Evolutionary conservation across 495 filamentous ascomycete species (phyloP).

Genomic region (Trichoderma asperelloides): DNA sequence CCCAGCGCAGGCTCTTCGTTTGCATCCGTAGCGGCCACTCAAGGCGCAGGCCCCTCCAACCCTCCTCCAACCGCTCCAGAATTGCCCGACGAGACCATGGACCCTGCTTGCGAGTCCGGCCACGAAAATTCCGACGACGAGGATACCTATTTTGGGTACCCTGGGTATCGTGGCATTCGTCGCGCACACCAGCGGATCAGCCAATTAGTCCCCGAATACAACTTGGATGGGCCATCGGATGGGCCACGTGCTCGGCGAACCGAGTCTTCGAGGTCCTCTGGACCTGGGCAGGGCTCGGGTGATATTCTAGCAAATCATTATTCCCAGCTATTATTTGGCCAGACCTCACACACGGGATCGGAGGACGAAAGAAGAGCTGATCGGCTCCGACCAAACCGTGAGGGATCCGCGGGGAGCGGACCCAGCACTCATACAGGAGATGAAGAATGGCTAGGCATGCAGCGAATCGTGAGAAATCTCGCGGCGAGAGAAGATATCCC

Average conservation of each 20-base stretch:
- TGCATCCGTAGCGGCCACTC: constrained; percentile 51
- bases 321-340: background rate
- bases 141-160: constrained; percentile 17
- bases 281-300: background rate
- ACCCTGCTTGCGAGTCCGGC: constrained; percentile 32
- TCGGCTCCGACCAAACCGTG: background rate
- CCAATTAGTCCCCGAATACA: background rate
- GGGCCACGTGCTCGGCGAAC: background rate
- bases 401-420: background rate
- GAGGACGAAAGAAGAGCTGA: constrained; percentile 18
- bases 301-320: background rate
- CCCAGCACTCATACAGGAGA: constrained; percentile 17
- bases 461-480: constrained; percentile 56
- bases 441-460: constrained; percentile 55
- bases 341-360: background rate
- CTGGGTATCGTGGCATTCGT: background rate
- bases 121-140: constrained; percentile 29
- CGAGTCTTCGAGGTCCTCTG: background rate
- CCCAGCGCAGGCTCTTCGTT: constrained; percentile 78
- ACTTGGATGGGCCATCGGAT: background rate
- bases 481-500: constrained; percentile 61
- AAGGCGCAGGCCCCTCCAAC: constrained; percentile 26
- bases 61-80: constrained; percentile 27
- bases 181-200: background rate
- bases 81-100: constrained; percentile 21